Conservation (phyloP, 2,329 filamentous ascomycete species). For the Akanthomyces dipterigenus region DNA sequence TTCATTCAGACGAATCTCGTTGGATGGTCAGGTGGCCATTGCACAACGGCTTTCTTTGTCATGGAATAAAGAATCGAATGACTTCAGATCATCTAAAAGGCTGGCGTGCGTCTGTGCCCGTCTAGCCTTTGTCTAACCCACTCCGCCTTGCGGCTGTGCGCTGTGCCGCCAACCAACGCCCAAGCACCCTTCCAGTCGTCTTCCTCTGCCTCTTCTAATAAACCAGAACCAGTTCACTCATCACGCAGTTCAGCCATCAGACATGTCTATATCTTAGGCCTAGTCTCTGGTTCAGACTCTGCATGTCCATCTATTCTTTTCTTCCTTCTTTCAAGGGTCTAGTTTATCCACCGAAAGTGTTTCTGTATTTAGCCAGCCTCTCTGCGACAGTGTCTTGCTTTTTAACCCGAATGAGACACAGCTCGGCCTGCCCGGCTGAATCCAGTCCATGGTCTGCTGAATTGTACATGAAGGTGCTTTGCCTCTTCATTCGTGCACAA, state of each 20-base stretch:
- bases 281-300: background rate
- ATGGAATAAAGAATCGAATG: background rate
- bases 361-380: background rate
- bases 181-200: background rate
- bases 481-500: background rate
- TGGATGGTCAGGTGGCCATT: too few relatives aligned
- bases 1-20: background rate
- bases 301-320: background rate
- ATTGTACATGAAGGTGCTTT: background rate
- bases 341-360: background rate
- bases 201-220: background rate
- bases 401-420: background rate
- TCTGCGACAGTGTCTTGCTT: background rate
- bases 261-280: background rate
- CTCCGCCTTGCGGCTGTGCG: background rate
- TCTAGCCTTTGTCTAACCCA: background rate
- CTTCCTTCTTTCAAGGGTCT: too few relatives aligned
- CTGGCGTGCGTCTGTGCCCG: background rate
- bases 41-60: too few relatives aligned
- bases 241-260: background rate
- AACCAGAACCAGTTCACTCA: background rate
- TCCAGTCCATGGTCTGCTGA: background rate
- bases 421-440: background rate
- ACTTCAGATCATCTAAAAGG: background rate
- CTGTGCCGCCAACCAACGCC: background rate